phyloP scores from a whole-genome alignment of 768 basidiomycete genomes.

The Macrolepiota fuliginosa region DNA sequence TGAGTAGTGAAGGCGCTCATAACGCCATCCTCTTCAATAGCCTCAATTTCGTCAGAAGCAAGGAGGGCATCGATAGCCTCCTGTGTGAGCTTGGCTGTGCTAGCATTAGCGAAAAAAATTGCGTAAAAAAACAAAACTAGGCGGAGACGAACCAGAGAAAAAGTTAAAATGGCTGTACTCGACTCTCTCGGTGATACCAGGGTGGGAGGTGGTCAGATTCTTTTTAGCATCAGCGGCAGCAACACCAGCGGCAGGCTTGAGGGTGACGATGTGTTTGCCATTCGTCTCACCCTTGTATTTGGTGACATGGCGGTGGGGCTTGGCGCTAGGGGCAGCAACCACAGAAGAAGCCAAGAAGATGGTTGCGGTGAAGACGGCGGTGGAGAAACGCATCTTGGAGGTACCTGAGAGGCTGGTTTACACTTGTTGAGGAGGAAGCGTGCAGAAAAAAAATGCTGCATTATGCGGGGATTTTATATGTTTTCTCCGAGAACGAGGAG shows the following conservation, averaged over 20 bases:
- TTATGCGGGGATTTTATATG: not conserved
- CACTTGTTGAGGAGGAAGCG: not conserved
- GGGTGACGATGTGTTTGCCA: not conserved
- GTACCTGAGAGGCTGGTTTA: not conserved
- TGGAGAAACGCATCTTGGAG: not conserved
- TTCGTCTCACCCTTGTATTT: not conserved
- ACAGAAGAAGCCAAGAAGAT: not conserved
- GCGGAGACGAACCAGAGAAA: conserved; percentile 1
- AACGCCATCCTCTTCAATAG: conserved; percentile 24
- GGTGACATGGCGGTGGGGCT: not conserved
- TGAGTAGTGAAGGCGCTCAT: conserved; percentile 21
- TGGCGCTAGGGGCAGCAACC: not conserved
- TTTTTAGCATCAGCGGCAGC: not conserved
- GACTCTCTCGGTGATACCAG: not conserved
- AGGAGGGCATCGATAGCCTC: conserved; percentile 18
- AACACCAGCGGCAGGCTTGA: not conserved
- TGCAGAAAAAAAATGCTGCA: not conserved
- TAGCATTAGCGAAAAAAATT: not conserved
- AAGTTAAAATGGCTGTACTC: not conserved
- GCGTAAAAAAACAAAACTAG: not conserved
- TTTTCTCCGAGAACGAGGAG: not conserved
- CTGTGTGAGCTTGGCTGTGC: not conserved
- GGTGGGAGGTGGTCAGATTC: not conserved
- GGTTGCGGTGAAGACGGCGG: not conserved
- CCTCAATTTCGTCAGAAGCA: conserved; percentile 21